Percentiles rank a stretch among this genome's conserved stretches.
Evolutionary conservation across 495 filamentous ascomycete species (phyloP).

Genomic region (Penicillium coprophilum): DNA sequence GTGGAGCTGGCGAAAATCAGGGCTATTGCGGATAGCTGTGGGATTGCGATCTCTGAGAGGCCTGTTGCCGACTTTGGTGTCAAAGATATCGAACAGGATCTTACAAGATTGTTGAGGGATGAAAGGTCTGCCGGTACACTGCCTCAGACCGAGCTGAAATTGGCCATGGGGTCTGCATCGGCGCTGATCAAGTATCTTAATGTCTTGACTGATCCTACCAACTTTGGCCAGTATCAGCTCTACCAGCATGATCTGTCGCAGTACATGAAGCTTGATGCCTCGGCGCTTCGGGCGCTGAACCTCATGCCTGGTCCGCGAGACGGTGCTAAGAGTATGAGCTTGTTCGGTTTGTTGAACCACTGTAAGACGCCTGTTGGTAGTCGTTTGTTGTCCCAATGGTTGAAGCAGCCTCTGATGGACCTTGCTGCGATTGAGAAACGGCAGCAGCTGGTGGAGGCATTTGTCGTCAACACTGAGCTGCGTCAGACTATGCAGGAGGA

Average conservation of each 20-base stretch:
- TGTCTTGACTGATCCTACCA: constrained; percentile 83
- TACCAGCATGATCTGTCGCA: constrained; percentile 97
- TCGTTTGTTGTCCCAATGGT: constrained; percentile 88
- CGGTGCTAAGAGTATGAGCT: constrained; percentile 94
- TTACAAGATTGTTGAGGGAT: constrained; percentile 81
- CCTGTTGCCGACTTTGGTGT: constrained; percentile 75
- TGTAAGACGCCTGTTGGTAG: constrained; percentile 96
- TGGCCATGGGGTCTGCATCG: constrained; percentile 94
- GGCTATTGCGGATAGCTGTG: constrained; percentile 86
- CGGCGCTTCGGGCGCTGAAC: constrained; percentile 90
- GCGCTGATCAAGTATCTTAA: constrained; percentile 95
- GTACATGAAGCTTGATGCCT: constrained; percentile 98
- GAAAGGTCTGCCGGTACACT: constrained; percentile 74
- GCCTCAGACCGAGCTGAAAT: constrained; percentile 87
- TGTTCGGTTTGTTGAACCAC: constrained; percentile 93
- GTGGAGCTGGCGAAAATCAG: constrained; percentile 84
- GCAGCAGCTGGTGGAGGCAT: constrained; percentile 93
- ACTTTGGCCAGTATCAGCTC: constrained; percentile 94
- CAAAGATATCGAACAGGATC: constrained; percentile 94
- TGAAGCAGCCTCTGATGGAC: constrained; percentile 97
- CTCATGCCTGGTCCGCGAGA: constrained; percentile 95
- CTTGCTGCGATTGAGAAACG: constrained; percentile 84
- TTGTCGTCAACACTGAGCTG: constrained; percentile 89
- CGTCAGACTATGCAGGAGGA: constrained; percentile 98
- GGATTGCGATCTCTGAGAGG: constrained; percentile 82